Percentiles rank a stretch among this genome's conserved stretches.
These are phyloP conservation scores for Colletotrichum cereale DNA, from an alignment of 2,329 filamentous ascomycete species.

Conservation along the genomic window DNA sequence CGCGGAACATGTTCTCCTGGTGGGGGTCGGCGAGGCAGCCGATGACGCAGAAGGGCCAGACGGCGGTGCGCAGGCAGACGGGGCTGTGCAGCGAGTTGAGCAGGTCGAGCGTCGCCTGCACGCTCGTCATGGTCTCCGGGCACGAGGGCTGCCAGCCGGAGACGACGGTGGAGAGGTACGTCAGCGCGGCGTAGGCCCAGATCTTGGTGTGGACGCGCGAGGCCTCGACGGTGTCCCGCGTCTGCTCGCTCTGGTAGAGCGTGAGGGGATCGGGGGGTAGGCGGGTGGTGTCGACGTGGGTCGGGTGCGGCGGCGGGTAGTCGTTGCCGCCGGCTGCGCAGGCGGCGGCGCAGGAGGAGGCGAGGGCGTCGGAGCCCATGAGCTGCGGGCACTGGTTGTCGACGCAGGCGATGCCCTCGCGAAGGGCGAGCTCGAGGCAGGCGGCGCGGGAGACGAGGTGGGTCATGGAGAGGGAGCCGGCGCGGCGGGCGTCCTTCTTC, in stretches of 20 bases:
- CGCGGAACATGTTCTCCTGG: conserved; percentile 58
- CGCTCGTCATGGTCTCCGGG: conserved; percentile 53
- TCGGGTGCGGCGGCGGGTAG: conserved; percentile 43
- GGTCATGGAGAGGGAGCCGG: conserved; percentile 58
- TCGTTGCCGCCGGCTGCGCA: conserved; percentile 20
- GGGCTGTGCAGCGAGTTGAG: conserved; percentile 50
- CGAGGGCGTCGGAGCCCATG: conserved; percentile 21
- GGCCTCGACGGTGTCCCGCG: conserved; percentile 23
- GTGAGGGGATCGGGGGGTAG: conserved; percentile 32
- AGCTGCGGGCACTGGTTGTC: conserved; percentile 41
- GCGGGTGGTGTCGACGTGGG: conserved; percentile 37
- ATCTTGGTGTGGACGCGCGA: conserved; percentile 49
- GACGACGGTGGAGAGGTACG: conserved; percentile 62
- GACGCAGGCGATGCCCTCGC: conserved; percentile 41
- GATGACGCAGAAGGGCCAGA: conserved; percentile 58
- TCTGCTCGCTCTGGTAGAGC: conserved; percentile 27
- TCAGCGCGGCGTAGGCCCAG: conserved; percentile 62
- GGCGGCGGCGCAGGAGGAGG: not conserved
- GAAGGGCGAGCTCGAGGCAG: conserved; percentile 37
- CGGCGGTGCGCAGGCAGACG: conserved; percentile 54
- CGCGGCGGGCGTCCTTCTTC: conserved; percentile 62
- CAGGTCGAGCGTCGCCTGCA: conserved; percentile 49
- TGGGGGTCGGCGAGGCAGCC: conserved; percentile 55
- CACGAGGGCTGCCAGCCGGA: conserved; percentile 64
- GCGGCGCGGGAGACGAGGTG: conserved; percentile 55